Base-by-base conservation (phyloP, 2,329 filamentous ascomycete species). In the Dothiorella sarmentorum region DNA sequence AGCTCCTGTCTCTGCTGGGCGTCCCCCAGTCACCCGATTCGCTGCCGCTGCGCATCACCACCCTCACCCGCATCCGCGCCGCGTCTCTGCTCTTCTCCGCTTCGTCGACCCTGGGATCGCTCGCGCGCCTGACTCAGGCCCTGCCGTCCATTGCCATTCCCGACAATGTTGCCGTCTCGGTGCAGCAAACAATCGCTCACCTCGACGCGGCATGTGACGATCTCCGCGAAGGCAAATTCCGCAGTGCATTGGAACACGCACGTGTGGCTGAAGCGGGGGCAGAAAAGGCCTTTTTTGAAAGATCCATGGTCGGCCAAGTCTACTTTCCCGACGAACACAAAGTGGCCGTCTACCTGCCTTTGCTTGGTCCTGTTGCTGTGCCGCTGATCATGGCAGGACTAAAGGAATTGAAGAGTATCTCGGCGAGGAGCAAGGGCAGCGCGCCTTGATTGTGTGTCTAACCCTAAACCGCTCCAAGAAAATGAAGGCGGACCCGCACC, bases 251-350 rank as follows among this genome's bases (percentile, higher is more conserved):
- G 37, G 83, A 87, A 62, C 86, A 93, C 70, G 93, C 93, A 0
- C 84, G 90, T 9, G 85, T 91, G 45, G 94, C 94, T 5, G 92
- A 97, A 73, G 83, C 85, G 2, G 91, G 95, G 69, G 93, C 91
- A 0, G 94, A 99, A 72, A 86, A 88, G 61, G 93, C 93, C 0
- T 99, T 99, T 74, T 99, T 99, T 66, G 94, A 99, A 75, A 96
- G 96, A 75, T 96, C 90, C 69, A 99, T 99, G 94, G 94, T 99
- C 11, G 94, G 92, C 0, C 94, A 97, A 76, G 87, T 97, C 2
- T 99, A 97, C 73, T 99, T 99, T 73, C 94, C 94, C 0, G 94
- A 99, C 69, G 94, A 99, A 76, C 94, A 99, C 73, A 99, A 97
- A 74, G 85, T 99, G 22, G 94, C 94, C 0, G 94, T 99, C 0